Conservation (phyloP, 441 rosid genomes). For the Populus hybrid region DNA sequence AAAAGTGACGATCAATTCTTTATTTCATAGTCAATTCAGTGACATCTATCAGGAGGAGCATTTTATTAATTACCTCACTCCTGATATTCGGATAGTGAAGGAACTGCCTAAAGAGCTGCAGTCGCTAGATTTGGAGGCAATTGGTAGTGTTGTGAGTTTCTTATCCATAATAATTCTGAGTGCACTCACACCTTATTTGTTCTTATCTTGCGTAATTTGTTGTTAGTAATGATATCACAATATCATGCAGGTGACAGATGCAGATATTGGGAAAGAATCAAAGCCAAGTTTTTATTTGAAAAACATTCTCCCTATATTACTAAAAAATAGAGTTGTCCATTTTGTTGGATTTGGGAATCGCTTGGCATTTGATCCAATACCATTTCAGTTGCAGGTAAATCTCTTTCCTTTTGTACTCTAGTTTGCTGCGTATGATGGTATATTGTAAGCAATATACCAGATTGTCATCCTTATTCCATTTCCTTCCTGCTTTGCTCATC, state of each 20-base stretch:
- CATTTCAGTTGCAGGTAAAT: constrained; percentile 81
- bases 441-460: constrained; percentile 3
- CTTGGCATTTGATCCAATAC: constrained; percentile 91
- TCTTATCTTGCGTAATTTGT: neutral
- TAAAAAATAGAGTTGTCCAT: constrained; percentile 75
- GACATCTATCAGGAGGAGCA: constrained; percentile 91
- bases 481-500: constrained; percentile 26
- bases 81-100: constrained; percentile 80
- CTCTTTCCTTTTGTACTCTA: constrained; percentile 21
- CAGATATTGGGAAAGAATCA: constrained; percentile 72
- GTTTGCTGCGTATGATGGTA: constrained; percentile 8
- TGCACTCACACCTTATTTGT: constrained; percentile 6
- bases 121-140: constrained; percentile 84
- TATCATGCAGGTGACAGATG: constrained; percentile 66
- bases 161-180: constrained; percentile 7
- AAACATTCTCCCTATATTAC: constrained; percentile 74
- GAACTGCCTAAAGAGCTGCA: constrained; percentile 76
- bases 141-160: constrained; percentile 81
- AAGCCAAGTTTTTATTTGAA: constrained; percentile 85
- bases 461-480: constrained; percentile 9
- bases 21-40: constrained; percentile 68
- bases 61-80: constrained; percentile 71
- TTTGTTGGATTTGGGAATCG: constrained; percentile 94
- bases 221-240: constrained; percentile 14
- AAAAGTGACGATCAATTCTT: constrained; percentile 30